These are phyloP conservation scores for Gamsiella multidivaricata DNA, from an alignment of 192 early-diverging fungal species.

Conservation along the genomic window DNA sequence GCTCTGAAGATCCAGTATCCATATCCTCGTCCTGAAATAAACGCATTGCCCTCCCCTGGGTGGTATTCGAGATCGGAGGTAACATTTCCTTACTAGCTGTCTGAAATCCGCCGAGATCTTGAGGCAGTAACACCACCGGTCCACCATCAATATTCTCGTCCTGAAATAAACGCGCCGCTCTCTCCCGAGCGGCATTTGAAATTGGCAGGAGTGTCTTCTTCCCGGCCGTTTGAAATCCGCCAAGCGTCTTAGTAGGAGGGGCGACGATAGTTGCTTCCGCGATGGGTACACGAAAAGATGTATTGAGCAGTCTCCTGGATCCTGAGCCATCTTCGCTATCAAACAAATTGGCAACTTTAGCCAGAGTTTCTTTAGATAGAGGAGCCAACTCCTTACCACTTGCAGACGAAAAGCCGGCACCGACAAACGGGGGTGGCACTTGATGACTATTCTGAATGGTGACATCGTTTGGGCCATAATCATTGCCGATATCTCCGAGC, in stretches of 20 bases:
- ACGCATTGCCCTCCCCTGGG: no score
- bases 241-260: no score
- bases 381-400: constrained; percentile 19
- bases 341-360: constrained; percentile 11
- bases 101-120: not conserved
- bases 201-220: constrained; percentile 3
- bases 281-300: not conserved
- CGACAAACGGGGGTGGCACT: not conserved
- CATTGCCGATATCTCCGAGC: not conserved
- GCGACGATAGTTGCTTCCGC: no score
- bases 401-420: constrained; percentile 24
- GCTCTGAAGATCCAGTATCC: no score
- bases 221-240: constrained; percentile 12
- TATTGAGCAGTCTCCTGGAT: not conserved
- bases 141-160: not conserved
- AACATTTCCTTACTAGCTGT: no score
- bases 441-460: not conserved
- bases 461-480: not conserved
- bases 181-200: constrained; percentile 13
- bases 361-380: constrained; percentile 17
- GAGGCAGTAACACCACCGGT: not conserved
- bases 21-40: no score
- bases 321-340: not conserved
- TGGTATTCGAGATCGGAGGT: no score
- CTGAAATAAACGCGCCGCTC: constrained; percentile 12